Base-by-base conservation (phyloP, 2,329 filamentous ascomycete species). In the Aspergillus japonicus region DNA sequence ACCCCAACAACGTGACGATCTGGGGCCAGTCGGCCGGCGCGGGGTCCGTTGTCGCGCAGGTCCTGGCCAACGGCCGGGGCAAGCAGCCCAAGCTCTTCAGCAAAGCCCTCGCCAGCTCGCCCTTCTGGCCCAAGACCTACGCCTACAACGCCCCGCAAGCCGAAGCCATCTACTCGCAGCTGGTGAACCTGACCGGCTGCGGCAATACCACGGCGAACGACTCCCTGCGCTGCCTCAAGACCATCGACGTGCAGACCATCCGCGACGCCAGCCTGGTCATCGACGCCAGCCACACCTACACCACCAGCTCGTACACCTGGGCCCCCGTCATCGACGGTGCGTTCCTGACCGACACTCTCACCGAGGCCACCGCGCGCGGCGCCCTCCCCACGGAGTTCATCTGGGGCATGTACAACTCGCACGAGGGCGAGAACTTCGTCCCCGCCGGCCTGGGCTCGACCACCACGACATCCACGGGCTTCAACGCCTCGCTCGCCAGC, bases 361-460 rank as follows among this genome's bases (percentile, higher is more conserved):
- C 79, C 2, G 63, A 77, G 1, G 80, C 79, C 0, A 73, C 81
- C 0, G 62, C 65, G 0, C 69, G 66, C 4, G 71, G 74, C 0
- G 54, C 64, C 4, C 71, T 85, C 8, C 80, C 83, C 55, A 78
- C 78, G 2, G 76, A 82, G 2, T 69, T 73, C 8, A 78, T 80
- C 0, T 83, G 82, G 62, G 78, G 79, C n/a, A 83, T 82, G 77
- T 87, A 87, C 69, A 88, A 88, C 68, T 79, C 82, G 0, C 82
- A 87, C 66, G 86, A 88, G 71, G 85, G 86, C 23, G 81, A 87
- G 68, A 85, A 84, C 62, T 88, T 89, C 65, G 75, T 86, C 23
- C 84, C 84, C 0, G 68, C 80, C 0, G 82, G 80, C 0, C 73
- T 87, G 1, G 68, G 74, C 19, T 44, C 39, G 6, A 74, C 72